Base-by-base conservation (phyloP, 331 rosid species). In the Rhamnella rubrinervis region DNA sequence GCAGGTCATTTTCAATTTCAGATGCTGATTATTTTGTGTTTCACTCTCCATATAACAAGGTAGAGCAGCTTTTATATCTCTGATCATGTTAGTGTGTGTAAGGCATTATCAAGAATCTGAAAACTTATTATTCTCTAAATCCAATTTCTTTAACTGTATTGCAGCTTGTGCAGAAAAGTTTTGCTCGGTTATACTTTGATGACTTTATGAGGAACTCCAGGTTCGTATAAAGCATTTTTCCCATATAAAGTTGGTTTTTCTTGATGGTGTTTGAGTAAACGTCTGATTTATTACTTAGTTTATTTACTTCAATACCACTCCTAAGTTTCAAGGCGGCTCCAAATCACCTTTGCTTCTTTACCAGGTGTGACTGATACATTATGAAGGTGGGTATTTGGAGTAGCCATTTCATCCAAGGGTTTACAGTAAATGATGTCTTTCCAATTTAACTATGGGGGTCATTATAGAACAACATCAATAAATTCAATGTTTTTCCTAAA, bases 31-130 rank as follows among this genome's bases (percentile, higher is more conserved):
- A 78, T 71, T 80, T 81, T 26, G 96, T 95, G 38, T 95, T 91
- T 80, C 99, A 95, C 76, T 95, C 99, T 77, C 99, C 99, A 37
- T 95, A 95, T 80, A 91, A 95, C 90, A 95, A 95, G 96, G 99
- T 95, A 85, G 38, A 28, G 72, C 76, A 50, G 55, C 65, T 28
- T 55, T 55, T 21, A 47, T 19, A 65, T 61, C 10, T 62, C 59
- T 10, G 37, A 55, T 68, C 49, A 14, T 44, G 14, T 44, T 11
- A 9, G 11, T 1, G 11, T 44, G 49, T 3, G 35, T 31, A 31
- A 31, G 12, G 3, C 13, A 44, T 44, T 9, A 12, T 44, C 49
- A 44, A 44, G 49, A 44, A 44, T 44, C 49, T 44, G 13, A 44
- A 44, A 44, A 44, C 49, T 44, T 8, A 1, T 44, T 4, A 44